Evolutionary conservation across 2,329 filamentous ascomycete genomes (phyloP), one percentile per base, ranked within the genome.

Genomic region (Exophiala oligosperma): DNA sequence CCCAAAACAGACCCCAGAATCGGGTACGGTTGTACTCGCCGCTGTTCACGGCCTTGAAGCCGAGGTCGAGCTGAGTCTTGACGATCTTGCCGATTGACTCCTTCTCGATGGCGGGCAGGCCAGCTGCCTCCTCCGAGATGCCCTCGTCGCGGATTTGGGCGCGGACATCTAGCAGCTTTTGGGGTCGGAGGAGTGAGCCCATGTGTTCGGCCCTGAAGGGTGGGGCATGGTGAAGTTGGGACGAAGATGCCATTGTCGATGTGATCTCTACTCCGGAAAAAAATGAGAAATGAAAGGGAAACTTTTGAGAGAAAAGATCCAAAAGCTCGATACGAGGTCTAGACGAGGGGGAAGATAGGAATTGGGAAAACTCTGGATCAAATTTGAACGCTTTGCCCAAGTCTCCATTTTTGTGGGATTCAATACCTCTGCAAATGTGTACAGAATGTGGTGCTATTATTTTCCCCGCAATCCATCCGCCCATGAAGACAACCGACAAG

Each of bases 141-240:
- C 51, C 44, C 40, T 60, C 49, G 50, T 64, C 63, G 7, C 60
- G 56, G 59, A 80, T 72, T 69, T 81, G 71, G 64, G 79, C 76
- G 72, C 88, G 79, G 49, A 82, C 82, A 48, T 83, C 77, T 12
- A 88, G 77, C 26, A 91, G 80, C 52, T 81, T 74, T 52, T 83
- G 72, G 1, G 88, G 87, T 32, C 88, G 85, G 57, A 90, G 81
- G 32, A 91, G 78, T 12, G 87, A 90, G 50, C 88, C 88, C 61
- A 89, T 81, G 64, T 91, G 88, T 74, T 91, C 88, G 59, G 87
- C 86, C 69, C 88, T 82, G 74, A 89, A 90, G 50, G 85, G 87
- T 43, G 84, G 82, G 14, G 47, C 47, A 3, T 55, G 56, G 43
- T 63, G 57, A 26, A 58, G 43, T 8, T 50, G 32, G 32, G 32